Conservation (phyloP, 177 flowering plant species). For the Vitis hybrid region DNA sequence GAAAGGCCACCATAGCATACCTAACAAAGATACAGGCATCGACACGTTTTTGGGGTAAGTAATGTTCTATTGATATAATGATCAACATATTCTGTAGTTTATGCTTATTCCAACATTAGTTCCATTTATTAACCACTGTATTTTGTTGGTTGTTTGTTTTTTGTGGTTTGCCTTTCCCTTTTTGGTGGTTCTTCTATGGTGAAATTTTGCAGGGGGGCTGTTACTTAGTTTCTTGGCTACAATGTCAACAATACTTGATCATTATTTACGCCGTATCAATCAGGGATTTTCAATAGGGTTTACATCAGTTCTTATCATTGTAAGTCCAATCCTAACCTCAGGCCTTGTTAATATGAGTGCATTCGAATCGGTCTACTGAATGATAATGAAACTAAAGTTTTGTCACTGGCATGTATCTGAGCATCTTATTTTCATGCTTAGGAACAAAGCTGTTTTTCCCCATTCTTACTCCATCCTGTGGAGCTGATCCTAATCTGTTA, state of each 20-base stretch:
- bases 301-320: conserved; percentile 91
- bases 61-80: background rate
- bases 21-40: conserved; percentile 92
- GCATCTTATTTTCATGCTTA: no score
- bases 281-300: conserved; percentile 88
- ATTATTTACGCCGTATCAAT: conserved; percentile 73
- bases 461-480: no score
- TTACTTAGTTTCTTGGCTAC: conserved; percentile 86
- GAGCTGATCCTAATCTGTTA: no score
- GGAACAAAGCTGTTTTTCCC: no score
- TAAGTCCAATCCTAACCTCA: conserved; percentile 37
- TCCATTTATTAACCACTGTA: background rate
- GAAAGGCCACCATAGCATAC: conserved; percentile 87
- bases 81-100: background rate
- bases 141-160: background rate
- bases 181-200: conserved; percentile 7
- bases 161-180: background rate
- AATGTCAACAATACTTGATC: conserved; percentile 78
- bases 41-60: conserved; percentile 97
- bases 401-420: no score
- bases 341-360: background rate
- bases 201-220: conserved; percentile 68
- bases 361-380: background rate
- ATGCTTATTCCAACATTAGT: conserved; percentile 1
- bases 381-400: background rate